Evolutionary conservation across 768 basidiomycete species (phyloP).

Genomic region (Daedaleopsis sinensis): DNA sequence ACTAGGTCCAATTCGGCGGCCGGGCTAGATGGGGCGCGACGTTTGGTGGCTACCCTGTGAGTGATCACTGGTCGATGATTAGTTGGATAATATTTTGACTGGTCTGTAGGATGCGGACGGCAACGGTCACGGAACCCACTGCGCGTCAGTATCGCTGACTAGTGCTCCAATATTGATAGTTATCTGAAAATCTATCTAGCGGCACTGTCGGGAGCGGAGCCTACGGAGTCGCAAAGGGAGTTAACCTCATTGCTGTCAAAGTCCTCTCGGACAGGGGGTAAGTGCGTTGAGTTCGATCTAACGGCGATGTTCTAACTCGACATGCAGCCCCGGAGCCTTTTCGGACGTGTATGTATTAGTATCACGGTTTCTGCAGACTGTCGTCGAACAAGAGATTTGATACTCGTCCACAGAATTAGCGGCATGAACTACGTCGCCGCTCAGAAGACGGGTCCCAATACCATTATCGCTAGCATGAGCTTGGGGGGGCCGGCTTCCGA

Average conservation of each 20-base stretch:
- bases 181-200: constrained; percentile 22
- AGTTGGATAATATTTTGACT: not conserved
- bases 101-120: constrained; percentile 33
- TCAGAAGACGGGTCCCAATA: constrained; percentile 1
- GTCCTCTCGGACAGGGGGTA: constrained; percentile 42
- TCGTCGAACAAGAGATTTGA: not conserved
- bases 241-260: constrained; percentile 44
- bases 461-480: constrained; percentile 41
- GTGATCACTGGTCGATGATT: not conserved
- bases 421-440: not conserved
- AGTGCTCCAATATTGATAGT: not conserved
- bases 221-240: constrained; percentile 35
- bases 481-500: constrained; percentile 35
- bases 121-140: constrained; percentile 48
- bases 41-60: constrained; percentile 33
- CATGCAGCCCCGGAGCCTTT: constrained; percentile 11
- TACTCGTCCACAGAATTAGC: not conserved
- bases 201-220: constrained; percentile 39
- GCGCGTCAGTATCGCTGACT: constrained; percentile 13
- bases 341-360: not conserved
- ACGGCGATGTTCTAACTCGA: constrained; percentile 9
- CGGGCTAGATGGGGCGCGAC: constrained; percentile 45
- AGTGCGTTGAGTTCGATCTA: not conserved
- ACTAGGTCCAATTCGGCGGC: constrained; percentile 41
- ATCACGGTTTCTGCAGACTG: not conserved